Evolutionary conservation across 208 protist genomes (phyloP).

Genomic region (Acanthamoeba healyi): DNA sequence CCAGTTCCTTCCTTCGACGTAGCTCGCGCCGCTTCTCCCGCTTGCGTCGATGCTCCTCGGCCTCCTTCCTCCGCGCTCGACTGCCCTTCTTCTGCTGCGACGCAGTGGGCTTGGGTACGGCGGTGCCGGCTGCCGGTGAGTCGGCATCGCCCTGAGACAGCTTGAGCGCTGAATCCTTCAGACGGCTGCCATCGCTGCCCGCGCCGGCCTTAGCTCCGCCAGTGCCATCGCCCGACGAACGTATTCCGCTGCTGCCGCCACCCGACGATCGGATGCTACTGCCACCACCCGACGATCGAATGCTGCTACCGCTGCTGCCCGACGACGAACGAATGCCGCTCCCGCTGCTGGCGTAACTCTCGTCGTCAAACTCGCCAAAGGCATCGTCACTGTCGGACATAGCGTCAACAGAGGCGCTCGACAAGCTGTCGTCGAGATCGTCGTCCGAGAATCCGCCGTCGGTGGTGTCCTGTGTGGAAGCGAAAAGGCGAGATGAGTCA

Average conservation of each 20-base stretch:
- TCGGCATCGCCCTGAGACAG: neutral
- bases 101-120: neutral
- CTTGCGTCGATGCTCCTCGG: neutral
- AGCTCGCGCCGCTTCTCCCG: conserved; percentile 19
- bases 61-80: neutral
- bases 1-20: neutral
- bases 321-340: neutral
- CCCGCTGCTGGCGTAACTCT: neutral
- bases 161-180: neutral
- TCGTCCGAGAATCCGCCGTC: neutral
- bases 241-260: neutral
- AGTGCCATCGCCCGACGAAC: neutral
- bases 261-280: neutral
- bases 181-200: too few relatives aligned
- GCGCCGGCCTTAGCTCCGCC: too few relatives aligned
- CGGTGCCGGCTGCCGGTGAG: neutral
- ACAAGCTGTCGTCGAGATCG: neutral
- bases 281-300: neutral
- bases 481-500: too few relatives aligned
- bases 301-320: neutral
- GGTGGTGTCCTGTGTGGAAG: neutral
- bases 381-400: conserved; percentile 6
- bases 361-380: conserved; percentile 10
- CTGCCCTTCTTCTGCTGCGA: neutral
- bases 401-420: neutral